Conservation (phyloP, 495 filamentous ascomycete species). For the Podospora sp. region DNA sequence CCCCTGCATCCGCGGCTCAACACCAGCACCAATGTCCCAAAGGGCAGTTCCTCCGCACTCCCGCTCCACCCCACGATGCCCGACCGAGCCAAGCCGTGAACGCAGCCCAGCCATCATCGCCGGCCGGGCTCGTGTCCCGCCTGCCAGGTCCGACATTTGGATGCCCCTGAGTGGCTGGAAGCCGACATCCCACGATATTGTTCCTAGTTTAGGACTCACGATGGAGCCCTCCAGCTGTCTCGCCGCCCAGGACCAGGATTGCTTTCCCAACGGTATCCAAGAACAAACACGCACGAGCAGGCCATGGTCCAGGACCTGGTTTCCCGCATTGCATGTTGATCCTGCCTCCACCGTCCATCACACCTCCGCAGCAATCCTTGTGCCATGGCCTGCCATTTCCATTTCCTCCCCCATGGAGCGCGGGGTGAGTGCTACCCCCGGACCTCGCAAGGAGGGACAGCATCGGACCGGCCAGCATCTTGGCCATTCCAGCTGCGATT, state of each 20-base stretch:
- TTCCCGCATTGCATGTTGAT: slow-evolving; percentile 8
- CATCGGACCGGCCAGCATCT: neutral
- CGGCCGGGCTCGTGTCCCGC: neutral
- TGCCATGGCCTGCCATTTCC: neutral
- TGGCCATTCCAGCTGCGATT: neutral
- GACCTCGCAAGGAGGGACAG: neutral
- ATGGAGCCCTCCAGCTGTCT: neutral
- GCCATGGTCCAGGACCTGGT: neutral
- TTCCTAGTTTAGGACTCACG: slow-evolving; percentile 7
- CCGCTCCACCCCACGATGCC: neutral
- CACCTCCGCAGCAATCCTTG: neutral
- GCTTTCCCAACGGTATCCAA: neutral
- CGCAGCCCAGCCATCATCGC: neutral
- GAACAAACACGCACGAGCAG: neutral
- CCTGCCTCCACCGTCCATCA: neutral
- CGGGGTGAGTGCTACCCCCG: neutral
- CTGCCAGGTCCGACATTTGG: neutral
- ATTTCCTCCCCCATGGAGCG: neutral
- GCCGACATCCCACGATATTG: neutral
- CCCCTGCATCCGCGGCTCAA: slow-evolving; percentile 20
- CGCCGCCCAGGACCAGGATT: neutral
- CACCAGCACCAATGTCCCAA: neutral
- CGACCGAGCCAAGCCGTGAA: neutral
- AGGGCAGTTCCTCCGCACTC: slow-evolving; percentile 2
- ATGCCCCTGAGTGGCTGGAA: neutral